Evolutionary conservation across 1,139 yeast genomes (phyloP), one percentile per base, ranked within the genome.

Genomic region (Zhuliangozyma parablackwelliae): DNA sequence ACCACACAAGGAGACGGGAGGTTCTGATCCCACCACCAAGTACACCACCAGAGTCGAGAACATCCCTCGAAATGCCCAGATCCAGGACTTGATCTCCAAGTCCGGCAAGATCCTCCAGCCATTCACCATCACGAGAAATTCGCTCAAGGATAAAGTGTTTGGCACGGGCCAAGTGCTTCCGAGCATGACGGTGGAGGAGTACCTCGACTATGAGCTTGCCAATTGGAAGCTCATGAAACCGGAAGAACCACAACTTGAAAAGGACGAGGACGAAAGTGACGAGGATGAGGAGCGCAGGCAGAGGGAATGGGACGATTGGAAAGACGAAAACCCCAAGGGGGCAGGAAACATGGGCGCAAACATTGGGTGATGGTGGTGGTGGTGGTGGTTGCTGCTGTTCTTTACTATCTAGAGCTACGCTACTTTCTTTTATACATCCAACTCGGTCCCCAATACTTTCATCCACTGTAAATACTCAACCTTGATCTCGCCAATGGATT

Each of bases 101-200:
- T 77, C 76, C 35, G 97, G 97, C 3, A 84, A 81, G 56, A 82
- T 89, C 2, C 61, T 87, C 29, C 76, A 85, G 46, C 97, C 97
- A 7, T 92, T 92, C 57, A 86, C 94, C 0, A 74, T 92, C 25
- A 78, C 88, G 6, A 70, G 85, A 37, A 75, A 80, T 21, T 76
- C 80, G 32, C 50, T 87, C 20, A 69, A 72, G 40, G 63, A 69
- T 23, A 78, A 80, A 48, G 96, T 90, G 0, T 80, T 78, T 53
- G 97, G 97, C 1, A 87, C 95, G 2, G 98, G 97, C 1, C 97
- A 92, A 59, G 80, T 76, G 28, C 68, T 92, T 29, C 99, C 99
- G 1, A 87, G 97, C 0, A 88, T 94, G 95, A 70, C 96, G 0
- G 92, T 94, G 0, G 98, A 92, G 47, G 97, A 92, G 50, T 83